Conservation (phyloP, 2,329 filamentous ascomycete species). For the Trichoderma sp. region DNA sequence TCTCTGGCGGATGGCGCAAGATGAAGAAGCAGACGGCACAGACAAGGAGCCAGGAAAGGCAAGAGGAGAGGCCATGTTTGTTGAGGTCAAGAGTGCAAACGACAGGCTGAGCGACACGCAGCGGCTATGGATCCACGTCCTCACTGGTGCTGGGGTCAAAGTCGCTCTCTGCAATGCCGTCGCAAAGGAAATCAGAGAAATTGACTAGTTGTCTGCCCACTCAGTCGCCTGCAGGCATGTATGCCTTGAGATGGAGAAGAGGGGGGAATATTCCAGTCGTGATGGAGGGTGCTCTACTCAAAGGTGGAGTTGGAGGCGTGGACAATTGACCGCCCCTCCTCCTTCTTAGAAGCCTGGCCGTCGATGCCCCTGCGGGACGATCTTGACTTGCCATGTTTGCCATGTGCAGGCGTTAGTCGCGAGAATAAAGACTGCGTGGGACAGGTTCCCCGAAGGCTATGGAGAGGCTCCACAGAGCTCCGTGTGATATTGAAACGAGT, state of each 20-base stretch:
- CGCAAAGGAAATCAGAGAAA: constrained; percentile 49
- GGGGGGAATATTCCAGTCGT: not conserved
- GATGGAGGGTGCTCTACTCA: constrained; percentile 1
- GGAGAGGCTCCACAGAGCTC: constrained; percentile 8
- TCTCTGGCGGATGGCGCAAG: constrained; percentile 62
- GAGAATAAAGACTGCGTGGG: constrained; percentile 1
- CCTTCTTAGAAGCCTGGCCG: not conserved
- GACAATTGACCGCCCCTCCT: constrained; percentile 6
- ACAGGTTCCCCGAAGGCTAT: constrained; percentile 14
- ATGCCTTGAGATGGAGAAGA: constrained; percentile 2
- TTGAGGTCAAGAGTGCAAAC: constrained; percentile 79
- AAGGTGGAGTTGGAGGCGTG: constrained; percentile 15
- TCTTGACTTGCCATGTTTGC: constrained; percentile 20
- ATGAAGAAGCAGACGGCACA: constrained; percentile 21
- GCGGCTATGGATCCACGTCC: constrained; percentile 92
- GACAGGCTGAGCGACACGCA: constrained; percentile 95
- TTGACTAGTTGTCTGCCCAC: constrained; percentile 32
- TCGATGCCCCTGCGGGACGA: constrained; percentile 12
- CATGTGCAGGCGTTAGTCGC: constrained; percentile 7
- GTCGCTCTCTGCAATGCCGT: constrained; percentile 76
- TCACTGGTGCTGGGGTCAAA: constrained; percentile 77
- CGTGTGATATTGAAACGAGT: constrained; percentile 7
- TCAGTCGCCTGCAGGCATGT: not conserved
- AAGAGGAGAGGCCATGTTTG: constrained; percentile 67
- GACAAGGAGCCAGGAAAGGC: constrained; percentile 33